Percentiles rank a stretch among this genome's conserved stretches.
Conservation (phyloP, 208 protist genomes). For the Acanthamoeba healyi region DNA sequence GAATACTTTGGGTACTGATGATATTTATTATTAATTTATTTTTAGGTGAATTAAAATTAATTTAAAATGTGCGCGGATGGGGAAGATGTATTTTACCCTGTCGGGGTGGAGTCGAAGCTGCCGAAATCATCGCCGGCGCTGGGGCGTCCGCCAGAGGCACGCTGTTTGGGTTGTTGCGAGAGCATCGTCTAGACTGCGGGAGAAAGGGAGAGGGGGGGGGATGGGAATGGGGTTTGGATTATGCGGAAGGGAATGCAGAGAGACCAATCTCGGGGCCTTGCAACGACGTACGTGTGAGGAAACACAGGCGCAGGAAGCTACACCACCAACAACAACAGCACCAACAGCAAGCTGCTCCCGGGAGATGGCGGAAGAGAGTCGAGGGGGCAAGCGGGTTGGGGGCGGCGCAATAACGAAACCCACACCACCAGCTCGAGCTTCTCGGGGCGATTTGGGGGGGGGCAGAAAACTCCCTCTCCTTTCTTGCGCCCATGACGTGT, state of each 20-base stretch:
- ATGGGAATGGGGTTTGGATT: background rate
- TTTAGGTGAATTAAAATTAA: slow-evolving; percentile 27
- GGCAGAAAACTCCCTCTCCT: background rate
- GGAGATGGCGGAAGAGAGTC: too few relatives aligned
- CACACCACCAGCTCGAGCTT: background rate
- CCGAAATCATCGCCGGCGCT: background rate
- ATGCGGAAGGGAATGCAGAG: too few relatives aligned
- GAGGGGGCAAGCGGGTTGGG: too few relatives aligned
- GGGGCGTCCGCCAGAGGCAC: background rate
- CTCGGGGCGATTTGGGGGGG: too few relatives aligned
- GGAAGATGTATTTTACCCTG: background rate
- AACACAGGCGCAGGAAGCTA: background rate
- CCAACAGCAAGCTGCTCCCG: too few relatives aligned
- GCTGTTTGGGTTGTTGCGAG: background rate
- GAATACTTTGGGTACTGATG: too few relatives aligned
- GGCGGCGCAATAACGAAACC: background rate
- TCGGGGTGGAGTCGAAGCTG: background rate
- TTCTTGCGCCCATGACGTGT: background rate
- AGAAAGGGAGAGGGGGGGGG: background rate
- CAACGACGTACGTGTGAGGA: too few relatives aligned
- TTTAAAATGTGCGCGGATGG: too few relatives aligned
- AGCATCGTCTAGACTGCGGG: background rate
- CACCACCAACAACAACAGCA: background rate
- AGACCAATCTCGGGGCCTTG: too few relatives aligned
- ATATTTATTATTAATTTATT: background rate